phyloP scores from a whole-genome alignment of 1,284 basidiomycete genomes.

The Puccinia coronata region DNA sequence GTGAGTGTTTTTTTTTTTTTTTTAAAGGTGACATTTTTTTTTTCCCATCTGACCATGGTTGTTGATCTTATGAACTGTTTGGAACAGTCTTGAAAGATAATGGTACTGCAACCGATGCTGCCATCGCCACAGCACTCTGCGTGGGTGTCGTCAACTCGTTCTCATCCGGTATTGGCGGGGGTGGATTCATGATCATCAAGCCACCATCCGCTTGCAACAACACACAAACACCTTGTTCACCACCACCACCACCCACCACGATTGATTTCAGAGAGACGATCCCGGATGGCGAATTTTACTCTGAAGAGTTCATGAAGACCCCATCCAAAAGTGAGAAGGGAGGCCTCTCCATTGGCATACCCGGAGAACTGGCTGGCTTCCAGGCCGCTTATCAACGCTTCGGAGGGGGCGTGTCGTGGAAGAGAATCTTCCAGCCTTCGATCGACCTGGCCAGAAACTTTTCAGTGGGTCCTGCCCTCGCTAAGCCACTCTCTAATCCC shows the following conservation, averaged over 20 bases:
- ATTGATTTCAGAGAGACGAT: conserved; percentile 88
- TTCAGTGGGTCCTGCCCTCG: conserved; percentile 73
- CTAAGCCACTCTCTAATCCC: conserved; percentile 58
- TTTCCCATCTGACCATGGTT: too few relatives aligned
- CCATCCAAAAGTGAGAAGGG: conserved; percentile 68
- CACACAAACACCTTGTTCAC: conserved; percentile 2
- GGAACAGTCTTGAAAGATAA: conserved; percentile 63
- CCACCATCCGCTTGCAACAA: conserved; percentile 62
- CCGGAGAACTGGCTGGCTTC: conserved; percentile 81
- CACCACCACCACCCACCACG: conserved; percentile 57
- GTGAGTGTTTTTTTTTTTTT: conserved; percentile 62
- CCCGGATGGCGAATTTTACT: conserved; percentile 68
- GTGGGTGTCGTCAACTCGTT: conserved; percentile 85
- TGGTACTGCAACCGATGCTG: conserved; percentile 88
- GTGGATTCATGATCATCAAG: conserved; percentile 86
- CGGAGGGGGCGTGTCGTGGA: conserved; percentile 73
- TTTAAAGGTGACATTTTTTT: neutral
- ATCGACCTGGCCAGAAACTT: conserved; percentile 71
- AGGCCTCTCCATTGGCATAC: conserved; percentile 78
- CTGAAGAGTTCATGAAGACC: conserved; percentile 70
- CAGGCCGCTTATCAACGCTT: conserved; percentile 76
- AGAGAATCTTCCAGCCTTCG: conserved; percentile 72
- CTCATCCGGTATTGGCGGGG: conserved; percentile 79
- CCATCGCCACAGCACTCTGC: conserved; percentile 77
- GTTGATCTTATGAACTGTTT: too few relatives aligned